Base-by-base conservation (phyloP, 2,329 filamentous ascomycete species). In the Alternaria postmessia region DNA sequence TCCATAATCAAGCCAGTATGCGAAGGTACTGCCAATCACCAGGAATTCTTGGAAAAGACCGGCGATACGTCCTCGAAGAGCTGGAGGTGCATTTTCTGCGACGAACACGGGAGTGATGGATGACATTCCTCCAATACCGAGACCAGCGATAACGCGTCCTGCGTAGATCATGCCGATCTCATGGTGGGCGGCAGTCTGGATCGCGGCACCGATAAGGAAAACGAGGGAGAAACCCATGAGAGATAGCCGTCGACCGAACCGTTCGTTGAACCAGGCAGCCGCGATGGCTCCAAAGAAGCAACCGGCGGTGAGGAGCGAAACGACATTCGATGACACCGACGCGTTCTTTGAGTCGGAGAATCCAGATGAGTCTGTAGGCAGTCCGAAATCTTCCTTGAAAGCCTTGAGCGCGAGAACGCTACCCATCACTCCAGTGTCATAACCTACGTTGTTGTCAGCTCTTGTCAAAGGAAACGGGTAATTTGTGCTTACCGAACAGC, bases 11-110 rank as follows among this genome's bases (percentile, higher is more conserved):
- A 78, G 76, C 75, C 75, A 77, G 65, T 72, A 74, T 11, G 69
- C 69, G 9, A 73, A 70, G 1, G 71, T 64, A 7, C 69, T 69
- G 47, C 79, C 67, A 22, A 71, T 70, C 24, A 87, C 85, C 82
- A 84, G 86, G 9, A 83, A 83, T 20, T 87, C 62, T 32, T 74
- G 69, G 62, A 72, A 74, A 30, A 74, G 71, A 20, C 86, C 86
- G 30, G 87, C 85, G n/a, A 88, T 77, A 42, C 85, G 80, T 24
- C 86, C 86, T 64, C 86, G 82, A 58, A 88, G 83, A 4, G 86
- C 84, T 16, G 86, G 86, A 4, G 86, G 86, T 3, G 85, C 75
- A 48, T 86, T 75, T 65, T 87, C 85, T 1, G 63, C 63, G 14
- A 60, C 57, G 24, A 60, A 60, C 1, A 87, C 85, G 9, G 85